Base-by-base conservation (phyloP, 148 eudicot species). In the Rhododendron williamsianum region DNA sequence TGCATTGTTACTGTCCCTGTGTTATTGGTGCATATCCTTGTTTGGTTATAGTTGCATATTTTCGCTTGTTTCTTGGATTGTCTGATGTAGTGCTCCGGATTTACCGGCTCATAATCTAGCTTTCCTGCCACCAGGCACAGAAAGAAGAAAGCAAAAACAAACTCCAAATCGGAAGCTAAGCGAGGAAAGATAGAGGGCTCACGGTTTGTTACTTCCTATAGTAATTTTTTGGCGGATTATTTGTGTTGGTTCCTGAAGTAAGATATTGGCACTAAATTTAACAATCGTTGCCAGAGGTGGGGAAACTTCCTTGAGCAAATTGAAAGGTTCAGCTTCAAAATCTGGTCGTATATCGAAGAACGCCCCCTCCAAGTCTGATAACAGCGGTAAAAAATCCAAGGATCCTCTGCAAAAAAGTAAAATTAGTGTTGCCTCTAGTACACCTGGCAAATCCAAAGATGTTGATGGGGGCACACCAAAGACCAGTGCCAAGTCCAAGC, bases 141-240 rank as follows among this genome's bases (percentile, higher is more conserved):
- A 82, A 92, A 81, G 83, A 93, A 92, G 89, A 95, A 93, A 89
- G 90, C 90, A 9, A 92, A 91, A 86, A 85, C 87, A 25, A 86
- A 60, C 84, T 21, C 90, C 25, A 90, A 85, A 60, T 41, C 76
- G 6, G 85, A 88, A 71, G 83, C 78, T 9, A 90, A 93, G 84
- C 91, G 80, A 67, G 89, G 89, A 56, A 91, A 89, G 89, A 84
- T 76, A 43, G 90, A 84, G 65, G 78, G 63, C 77, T 87, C 93
- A 77, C 89, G 91, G 98, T 95, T 65, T 80, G 91, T 87, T 19
- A 60, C 52, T 33, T 52, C 18, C 11, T 76, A 9, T 48, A 15
- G 48, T 5, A 13, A 18, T 54, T 19, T 58, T 6, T 73, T 46
- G 48, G 48, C 35, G 58, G 67, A 35, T 79, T 60, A 18, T 63